Evolutionary conservation across 306 rosid species (phyloP).

Genomic region (Cicer bijugum): DNA sequence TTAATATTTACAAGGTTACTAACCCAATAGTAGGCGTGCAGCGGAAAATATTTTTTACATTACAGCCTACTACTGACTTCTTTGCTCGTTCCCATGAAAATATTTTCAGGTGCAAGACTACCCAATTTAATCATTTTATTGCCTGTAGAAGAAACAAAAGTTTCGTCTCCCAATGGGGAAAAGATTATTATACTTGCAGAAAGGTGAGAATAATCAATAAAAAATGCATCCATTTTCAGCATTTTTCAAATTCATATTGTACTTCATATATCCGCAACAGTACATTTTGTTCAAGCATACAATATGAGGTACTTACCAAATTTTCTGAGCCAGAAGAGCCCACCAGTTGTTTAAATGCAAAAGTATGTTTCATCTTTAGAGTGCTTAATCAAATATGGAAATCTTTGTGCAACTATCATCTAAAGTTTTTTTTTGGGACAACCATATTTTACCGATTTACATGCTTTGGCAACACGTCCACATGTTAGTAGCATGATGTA

Average conservation of each 20-base stretch:
- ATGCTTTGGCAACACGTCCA: neutral
- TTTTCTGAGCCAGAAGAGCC: slow-evolving; percentile 30
- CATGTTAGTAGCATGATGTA: slow-evolving; percentile 23
- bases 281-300: slow-evolving; percentile 32
- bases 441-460: slow-evolving; percentile 12
- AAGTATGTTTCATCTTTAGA: slow-evolving; percentile 21
- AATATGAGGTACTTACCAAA: slow-evolving; percentile 5
- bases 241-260: slow-evolving; percentile 32
- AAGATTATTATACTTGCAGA: slow-evolving; percentile 70
- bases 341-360: slow-evolving; percentile 24
- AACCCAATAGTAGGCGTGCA: slow-evolving; percentile 12
- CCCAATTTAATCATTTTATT: slow-evolving; percentile 69
- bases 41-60: neutral
- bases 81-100: slow-evolving; percentile 37
- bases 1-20: slow-evolving; percentile 33
- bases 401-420: slow-evolving; percentile 16
- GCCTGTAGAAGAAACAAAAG: slow-evolving; percentile 57
- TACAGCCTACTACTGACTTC: slow-evolving; percentile 30
- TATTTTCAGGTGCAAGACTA: slow-evolving; percentile 69
- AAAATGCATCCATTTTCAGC: slow-evolving; percentile 26
- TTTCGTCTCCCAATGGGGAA: slow-evolving; percentile 59
- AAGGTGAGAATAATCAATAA: slow-evolving; percentile 66
- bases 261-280: slow-evolving; percentile 17
- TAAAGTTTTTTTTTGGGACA: neutral
- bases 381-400: slow-evolving; percentile 24